These are phyloP conservation scores for Coemansia sp. DNA, from an alignment of 192 early-diverging fungal genomes.

Conservation along the genomic window DNA sequence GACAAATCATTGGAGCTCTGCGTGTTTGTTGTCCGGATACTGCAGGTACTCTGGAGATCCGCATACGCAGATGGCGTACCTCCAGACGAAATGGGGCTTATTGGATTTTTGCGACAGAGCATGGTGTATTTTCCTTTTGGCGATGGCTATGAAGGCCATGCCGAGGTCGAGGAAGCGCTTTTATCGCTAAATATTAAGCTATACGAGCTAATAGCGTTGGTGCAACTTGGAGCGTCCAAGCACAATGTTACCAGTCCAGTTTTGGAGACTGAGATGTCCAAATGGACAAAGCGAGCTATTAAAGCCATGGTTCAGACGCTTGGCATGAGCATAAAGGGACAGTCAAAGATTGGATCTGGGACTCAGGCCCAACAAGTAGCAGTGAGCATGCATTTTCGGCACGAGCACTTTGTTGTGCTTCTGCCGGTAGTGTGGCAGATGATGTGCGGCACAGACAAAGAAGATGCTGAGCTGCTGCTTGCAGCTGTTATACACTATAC, in stretches of 20 bases:
- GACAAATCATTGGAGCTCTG: constrained; percentile 65
- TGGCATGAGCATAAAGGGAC: constrained; percentile 12
- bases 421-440: constrained; percentile 41
- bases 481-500: constrained; percentile 30
- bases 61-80: constrained; percentile 33
- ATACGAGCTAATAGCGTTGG: constrained; percentile 38
- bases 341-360: neutral
- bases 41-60: constrained; percentile 73
- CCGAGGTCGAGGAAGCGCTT: constrained; percentile 40
- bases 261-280: neutral
- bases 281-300: constrained; percentile 25
- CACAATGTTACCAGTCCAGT: neutral
- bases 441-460: constrained; percentile 16
- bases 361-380: constrained; percentile 7
- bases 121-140: constrained; percentile 79
- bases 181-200: constrained; percentile 33
- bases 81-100: constrained; percentile 28
- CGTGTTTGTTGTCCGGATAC: constrained; percentile 62
- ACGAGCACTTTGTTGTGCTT: constrained; percentile 37
- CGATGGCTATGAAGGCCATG: constrained; percentile 47
- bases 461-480: constrained; percentile 31
- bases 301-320: constrained; percentile 28
- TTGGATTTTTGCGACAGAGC: constrained; percentile 67
- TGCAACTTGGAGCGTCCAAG: constrained; percentile 12
- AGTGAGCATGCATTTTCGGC: constrained; percentile 12